Percentiles rank a stretch among this genome's conserved stretches.
Evolutionary conservation across 164 flowering plant genomes (phyloP).

Genomic region (Stephania japonica): DNA sequence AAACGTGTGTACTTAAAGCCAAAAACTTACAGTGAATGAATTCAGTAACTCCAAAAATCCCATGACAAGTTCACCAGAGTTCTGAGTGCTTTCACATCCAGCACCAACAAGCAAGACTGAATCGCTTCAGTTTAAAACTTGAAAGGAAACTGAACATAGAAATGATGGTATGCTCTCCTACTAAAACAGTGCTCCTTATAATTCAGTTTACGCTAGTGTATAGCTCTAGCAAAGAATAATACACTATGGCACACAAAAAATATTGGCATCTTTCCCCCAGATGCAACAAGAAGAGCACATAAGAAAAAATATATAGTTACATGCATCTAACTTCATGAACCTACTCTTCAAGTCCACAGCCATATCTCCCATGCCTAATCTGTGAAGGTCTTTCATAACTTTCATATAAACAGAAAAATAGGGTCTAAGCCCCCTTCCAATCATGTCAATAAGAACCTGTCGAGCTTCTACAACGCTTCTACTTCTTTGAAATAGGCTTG

Average conservation of each 20-base stretch:
- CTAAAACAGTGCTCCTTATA: neutral
- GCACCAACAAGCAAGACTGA: neutral
- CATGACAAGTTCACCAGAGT: neutral
- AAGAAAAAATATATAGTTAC: neutral
- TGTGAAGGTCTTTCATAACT: slow-evolving; percentile 31
- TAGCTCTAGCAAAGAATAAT: neutral
- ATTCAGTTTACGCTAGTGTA: neutral
- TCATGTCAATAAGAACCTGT: slow-evolving; percentile 54
- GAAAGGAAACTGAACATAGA: neutral
- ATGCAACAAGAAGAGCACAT: neutral
- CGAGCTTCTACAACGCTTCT: slow-evolving; percentile 34
- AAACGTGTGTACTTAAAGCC: neutral
- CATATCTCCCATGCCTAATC: slow-evolving; percentile 24
- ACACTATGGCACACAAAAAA: neutral
- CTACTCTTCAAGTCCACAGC: slow-evolving; percentile 32
- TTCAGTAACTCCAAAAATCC: neutral
- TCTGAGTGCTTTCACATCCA: neutral
- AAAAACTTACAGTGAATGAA: neutral
- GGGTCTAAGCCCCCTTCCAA: slow-evolving; percentile 55
- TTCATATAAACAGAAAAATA: slow-evolving; percentile 33
- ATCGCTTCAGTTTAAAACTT: neutral
- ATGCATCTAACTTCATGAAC: slow-evolving; percentile 16
- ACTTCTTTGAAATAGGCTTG: slow-evolving; percentile 38
- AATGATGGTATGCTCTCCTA: neutral
- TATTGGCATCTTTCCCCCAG: neutral